A percentile compares a stretch with the other conserved stretches of the same genome.
Conservation (phyloP, 495 filamentous ascomycete species). For the Aspergillus hancockii region DNA sequence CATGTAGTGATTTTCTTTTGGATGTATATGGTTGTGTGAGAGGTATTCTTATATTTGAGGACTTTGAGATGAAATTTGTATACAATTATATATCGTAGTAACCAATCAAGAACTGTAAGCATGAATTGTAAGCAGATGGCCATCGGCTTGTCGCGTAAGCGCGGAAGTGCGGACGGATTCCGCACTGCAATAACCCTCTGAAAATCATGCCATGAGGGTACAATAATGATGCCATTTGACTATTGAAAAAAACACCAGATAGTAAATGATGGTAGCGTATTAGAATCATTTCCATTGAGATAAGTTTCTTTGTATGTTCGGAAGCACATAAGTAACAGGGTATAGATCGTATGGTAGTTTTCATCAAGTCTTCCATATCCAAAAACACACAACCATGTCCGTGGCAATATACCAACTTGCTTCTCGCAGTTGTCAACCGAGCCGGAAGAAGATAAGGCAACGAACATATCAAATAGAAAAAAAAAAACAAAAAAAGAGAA, state of each 20-base stretch:
- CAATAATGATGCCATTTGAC: background rate
- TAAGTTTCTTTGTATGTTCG: background rate
- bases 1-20: background rate
- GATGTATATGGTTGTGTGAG: background rate
- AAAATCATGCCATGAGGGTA: too few species aligned
- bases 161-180: constrained; percentile 15
- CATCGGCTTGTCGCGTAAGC: constrained; percentile 2
- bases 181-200: constrained; percentile 6
- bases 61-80: background rate
- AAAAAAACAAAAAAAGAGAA: constrained; percentile 10
- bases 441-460: background rate
- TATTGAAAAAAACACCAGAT: background rate
- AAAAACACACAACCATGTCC: background rate
- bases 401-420: background rate
- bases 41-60: background rate
- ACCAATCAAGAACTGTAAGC: background rate
- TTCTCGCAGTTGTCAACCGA: background rate
- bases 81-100: background rate
- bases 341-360: background rate
- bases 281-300: background rate
- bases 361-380: background rate
- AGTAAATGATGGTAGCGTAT: background rate
- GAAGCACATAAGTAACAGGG: background rate
- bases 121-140: constrained; percentile 10
- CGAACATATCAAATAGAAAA: background rate